These are phyloP conservation scores for Phlebiopsis gigantea DNA, from an alignment of 768 basidiomycete species.

Conservation along the genomic window DNA sequence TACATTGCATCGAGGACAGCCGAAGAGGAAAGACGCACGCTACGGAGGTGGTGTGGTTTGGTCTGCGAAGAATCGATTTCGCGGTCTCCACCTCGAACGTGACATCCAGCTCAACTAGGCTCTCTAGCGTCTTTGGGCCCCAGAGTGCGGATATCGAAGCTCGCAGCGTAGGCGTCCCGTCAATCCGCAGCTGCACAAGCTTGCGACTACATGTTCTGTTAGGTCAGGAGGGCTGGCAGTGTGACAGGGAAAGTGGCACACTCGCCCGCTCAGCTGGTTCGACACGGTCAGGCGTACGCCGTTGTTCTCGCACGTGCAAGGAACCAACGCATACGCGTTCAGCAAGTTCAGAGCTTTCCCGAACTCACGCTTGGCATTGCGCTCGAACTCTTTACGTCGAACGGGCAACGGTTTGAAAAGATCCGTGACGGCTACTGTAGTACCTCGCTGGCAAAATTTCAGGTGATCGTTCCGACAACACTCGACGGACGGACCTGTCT, in stretches of 20 bases:
- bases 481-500: constrained; percentile 48
- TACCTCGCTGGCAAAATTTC: constrained; percentile 65
- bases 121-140: constrained; percentile 77
- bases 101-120: constrained; percentile 69
- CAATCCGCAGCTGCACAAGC: constrained; percentile 65
- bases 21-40: not conserved
- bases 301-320: constrained; percentile 50
- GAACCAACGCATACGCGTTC: constrained; percentile 85
- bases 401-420: constrained; percentile 85
- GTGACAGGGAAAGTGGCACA: constrained; percentile 27
- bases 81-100: constrained; percentile 67
- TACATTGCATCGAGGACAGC: constrained; percentile 12
- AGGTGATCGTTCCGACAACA: not conserved
- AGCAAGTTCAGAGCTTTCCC: constrained; percentile 77
- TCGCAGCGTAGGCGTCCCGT: constrained; percentile 57
- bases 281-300: constrained; percentile 72
- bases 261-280: constrained; percentile 67
- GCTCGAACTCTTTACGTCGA: constrained; percentile 83
- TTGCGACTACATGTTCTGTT: constrained; percentile 40
- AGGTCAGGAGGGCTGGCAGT: not conserved
- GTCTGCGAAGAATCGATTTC: constrained; percentile 40
- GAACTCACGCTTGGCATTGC: constrained; percentile 87
- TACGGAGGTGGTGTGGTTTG: constrained; percentile 24
- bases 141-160: constrained; percentile 72
- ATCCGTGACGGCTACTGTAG: constrained; percentile 66